Evolutionary conservation across 1,284 basidiomycete genomes (phyloP).

Genomic region (Pulveroboletus sp.): DNA sequence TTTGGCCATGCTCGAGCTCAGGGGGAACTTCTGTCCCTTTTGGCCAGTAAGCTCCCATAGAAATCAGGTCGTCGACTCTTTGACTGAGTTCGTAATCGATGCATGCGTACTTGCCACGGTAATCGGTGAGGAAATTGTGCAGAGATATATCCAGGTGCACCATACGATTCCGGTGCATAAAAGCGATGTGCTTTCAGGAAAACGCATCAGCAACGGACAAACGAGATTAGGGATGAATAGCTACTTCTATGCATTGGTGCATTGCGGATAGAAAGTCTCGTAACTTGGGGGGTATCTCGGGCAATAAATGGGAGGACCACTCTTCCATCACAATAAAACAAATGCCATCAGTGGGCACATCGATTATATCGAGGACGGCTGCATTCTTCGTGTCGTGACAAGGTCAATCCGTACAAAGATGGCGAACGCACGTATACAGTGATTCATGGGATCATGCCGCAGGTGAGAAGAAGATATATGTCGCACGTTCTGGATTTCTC

Average conservation of each 20-base stretch:
- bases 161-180: slow-evolving; percentile 66
- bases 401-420: not conserved
- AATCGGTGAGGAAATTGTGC: slow-evolving; percentile 67
- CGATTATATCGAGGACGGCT: slow-evolving; percentile 68
- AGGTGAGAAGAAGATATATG: slow-evolving; percentile 53
- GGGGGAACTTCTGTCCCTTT: slow-evolving; percentile 69
- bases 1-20: slow-evolving; percentile 56
- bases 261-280: slow-evolving; percentile 56
- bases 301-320: slow-evolving; percentile 66
- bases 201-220: slow-evolving; percentile 5
- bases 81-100: slow-evolving; percentile 74
- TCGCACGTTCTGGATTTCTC: slow-evolving; percentile 60
- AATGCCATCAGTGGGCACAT: slow-evolving; percentile 51
- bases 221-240: not conserved
- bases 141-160: slow-evolving; percentile 73
- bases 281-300: slow-evolving; percentile 52
- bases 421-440: slow-evolving; percentile 63
- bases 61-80: slow-evolving; percentile 43
- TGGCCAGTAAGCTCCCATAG: slow-evolving; percentile 44
- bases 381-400: slow-evolving; percentile 8
- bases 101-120: slow-evolving; percentile 61
- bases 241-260: slow-evolving; percentile 66
- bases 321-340: slow-evolving; percentile 78
- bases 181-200: slow-evolving; percentile 54
- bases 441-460: slow-evolving; percentile 64